Conservation (phyloP, 345 rosid genomes). For the Gossypium thurberi region DNA sequence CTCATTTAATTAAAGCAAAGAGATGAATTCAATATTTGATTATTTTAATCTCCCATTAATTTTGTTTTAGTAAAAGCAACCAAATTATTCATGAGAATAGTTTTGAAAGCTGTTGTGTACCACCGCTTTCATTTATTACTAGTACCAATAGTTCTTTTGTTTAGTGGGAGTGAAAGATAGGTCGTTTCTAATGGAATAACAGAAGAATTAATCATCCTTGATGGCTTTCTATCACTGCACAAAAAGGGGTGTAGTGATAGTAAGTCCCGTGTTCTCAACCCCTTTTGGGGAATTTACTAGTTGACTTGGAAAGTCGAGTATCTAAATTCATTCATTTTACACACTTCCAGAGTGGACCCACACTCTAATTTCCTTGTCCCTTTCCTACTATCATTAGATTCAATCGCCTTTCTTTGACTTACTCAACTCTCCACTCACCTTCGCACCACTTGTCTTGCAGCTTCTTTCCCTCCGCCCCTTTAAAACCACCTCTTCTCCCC, state of each 20-base stretch:
- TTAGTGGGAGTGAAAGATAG: too few species aligned
- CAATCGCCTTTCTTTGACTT: constrained; percentile 29
- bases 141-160: too few species aligned
- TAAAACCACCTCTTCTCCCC: constrained; percentile 8
- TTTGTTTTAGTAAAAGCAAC: too few species aligned
- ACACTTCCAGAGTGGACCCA: too few species aligned
- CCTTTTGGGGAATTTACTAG: background rate
- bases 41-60: too few species aligned
- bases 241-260: too few species aligned
- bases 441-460: constrained; percentile 53
- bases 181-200: too few species aligned
- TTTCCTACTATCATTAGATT: background rate
- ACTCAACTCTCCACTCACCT: constrained; percentile 16
- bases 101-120: background rate
- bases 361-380: background rate
- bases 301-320: background rate
- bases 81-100: background rate
- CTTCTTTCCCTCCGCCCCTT: constrained; percentile 33
- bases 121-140: background rate
- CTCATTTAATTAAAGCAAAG: too few species aligned
- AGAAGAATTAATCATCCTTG: too few species aligned
- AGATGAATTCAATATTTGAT: too few species aligned
- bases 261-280: background rate
- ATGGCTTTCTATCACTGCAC: too few species aligned
- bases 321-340: background rate